Percentiles rank a stretch among this genome's conserved stretches.
phyloP scores from a whole-genome alignment of 495 filamentous ascomycete genomes.

The Rhizodiscina lignyota region DNA sequence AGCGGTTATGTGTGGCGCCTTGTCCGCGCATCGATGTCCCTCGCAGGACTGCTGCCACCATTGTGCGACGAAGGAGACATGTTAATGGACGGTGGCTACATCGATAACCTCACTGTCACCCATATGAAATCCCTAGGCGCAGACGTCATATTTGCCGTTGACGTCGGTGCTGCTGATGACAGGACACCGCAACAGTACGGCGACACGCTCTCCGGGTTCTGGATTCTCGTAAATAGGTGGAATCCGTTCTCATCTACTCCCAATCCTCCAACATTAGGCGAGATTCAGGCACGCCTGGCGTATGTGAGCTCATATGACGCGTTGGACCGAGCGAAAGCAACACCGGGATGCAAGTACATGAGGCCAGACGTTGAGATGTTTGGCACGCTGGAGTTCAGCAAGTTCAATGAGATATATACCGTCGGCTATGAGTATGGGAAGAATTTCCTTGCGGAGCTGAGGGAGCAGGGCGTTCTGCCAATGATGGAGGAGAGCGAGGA shows the following conservation, averaged over 20 bases:
- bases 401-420: slow-evolving; percentile 91
- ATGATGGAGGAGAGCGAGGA: slow-evolving; percentile 62
- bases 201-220: slow-evolving; percentile 87
- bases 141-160: slow-evolving; percentile 87
- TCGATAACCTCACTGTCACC: slow-evolving; percentile 91
- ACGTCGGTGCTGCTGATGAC: slow-evolving; percentile 85
- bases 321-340: slow-evolving; percentile 78
- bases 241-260: slow-evolving; percentile 77
- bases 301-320: slow-evolving; percentile 91
- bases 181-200: slow-evolving; percentile 79
- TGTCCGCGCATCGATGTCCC: slow-evolving; percentile 86
- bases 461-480: slow-evolving; percentile 57
- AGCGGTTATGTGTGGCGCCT: slow-evolving; percentile 95
- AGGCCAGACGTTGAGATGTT: slow-evolving; percentile 85
- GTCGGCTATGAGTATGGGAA: slow-evolving; percentile 77
- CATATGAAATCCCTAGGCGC: slow-evolving; percentile 93
- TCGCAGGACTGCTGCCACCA: slow-evolving; percentile 82
- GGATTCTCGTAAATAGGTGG: slow-evolving; percentile 89
- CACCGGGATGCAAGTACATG: slow-evolving; percentile 84
- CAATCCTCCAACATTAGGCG: slow-evolving; percentile 86
- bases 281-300: slow-evolving; percentile 87
- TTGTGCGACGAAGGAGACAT: slow-evolving; percentile 93
- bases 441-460: slow-evolving; percentile 54
- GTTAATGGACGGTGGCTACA: slow-evolving; percentile 90
- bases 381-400: slow-evolving; percentile 88